phyloP scores from a whole-genome alignment of 2,329 filamentous ascomycete genomes.

The Phaeoacremonium minimum region DNA sequence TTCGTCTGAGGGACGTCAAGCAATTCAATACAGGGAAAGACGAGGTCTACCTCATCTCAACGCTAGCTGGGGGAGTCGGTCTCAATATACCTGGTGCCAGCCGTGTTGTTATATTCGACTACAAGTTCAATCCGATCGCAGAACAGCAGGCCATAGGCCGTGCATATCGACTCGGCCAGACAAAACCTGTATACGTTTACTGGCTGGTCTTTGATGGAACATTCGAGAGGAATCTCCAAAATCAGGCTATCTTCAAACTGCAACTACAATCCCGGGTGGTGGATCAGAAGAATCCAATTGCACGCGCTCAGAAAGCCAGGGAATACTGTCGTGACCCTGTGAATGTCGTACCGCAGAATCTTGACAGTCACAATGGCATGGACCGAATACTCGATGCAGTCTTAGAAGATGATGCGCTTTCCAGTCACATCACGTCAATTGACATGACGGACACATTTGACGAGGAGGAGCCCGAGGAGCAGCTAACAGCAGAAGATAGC shows the following conservation, averaged over 20 bases:
- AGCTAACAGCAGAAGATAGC: conserved; percentile 57
- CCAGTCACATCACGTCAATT: conserved; percentile 47
- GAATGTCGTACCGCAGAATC: conserved; percentile 43
- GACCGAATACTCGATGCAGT: conserved; percentile 57
- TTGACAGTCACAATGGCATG: conserved; percentile 52
- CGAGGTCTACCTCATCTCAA: conserved; percentile 76
- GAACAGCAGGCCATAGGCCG: conserved; percentile 87
- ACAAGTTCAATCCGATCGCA: conserved; percentile 71
- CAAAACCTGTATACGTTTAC: conserved; percentile 79
- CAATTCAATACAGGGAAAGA: conserved; percentile 58
- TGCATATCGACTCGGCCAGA: conserved; percentile 80
- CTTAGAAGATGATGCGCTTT: conserved; percentile 27
- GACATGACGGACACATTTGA: conserved; percentile 70
- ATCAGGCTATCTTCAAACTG: conserved; percentile 75
- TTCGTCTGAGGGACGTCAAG: conserved; percentile 61
- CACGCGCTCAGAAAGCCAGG: conserved; percentile 53
- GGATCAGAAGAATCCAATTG: conserved; percentile 74
- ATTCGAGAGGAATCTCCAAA: conserved; percentile 71
- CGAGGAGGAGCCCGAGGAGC: conserved; percentile 58
- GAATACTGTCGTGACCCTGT: conserved; percentile 59
- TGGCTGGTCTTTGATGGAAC: conserved; percentile 75
- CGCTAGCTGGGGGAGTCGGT: conserved; percentile 74
- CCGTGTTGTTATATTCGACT: conserved; percentile 82
- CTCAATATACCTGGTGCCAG: conserved; percentile 83
- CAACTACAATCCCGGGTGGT: conserved; percentile 77